These are phyloP conservation scores for Carallia brachiata DNA, from an alignment of 345 rosid genomes.

Conservation along the genomic window DNA sequence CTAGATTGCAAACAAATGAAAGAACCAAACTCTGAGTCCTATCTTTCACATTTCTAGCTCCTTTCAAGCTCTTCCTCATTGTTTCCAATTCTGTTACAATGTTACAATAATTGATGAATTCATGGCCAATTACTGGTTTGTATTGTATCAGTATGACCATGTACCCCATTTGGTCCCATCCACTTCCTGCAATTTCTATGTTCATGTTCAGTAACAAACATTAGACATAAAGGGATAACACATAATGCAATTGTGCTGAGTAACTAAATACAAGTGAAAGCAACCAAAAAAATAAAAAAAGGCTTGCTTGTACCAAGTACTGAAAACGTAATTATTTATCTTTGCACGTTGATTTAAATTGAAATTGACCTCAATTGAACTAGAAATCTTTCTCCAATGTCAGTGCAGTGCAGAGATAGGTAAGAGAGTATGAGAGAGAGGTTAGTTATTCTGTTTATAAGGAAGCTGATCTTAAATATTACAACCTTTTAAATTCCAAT, in stretches of 20 bases:
- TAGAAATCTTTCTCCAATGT: neutral
- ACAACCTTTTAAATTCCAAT: conserved; percentile 18
- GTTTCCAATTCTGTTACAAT: conserved; percentile 1
- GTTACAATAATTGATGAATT: conserved; percentile 16
- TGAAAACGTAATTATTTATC: neutral
- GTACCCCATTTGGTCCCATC: neutral
- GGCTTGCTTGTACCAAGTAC: no score
- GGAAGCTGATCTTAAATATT: conserved; percentile 9
- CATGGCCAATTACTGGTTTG: neutral
- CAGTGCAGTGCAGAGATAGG: neutral
- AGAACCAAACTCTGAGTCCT: conserved; percentile 6
- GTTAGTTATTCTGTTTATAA: neutral
- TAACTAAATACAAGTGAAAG: no score
- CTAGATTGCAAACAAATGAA: neutral
- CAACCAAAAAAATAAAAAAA: no score
- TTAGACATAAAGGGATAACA: no score
- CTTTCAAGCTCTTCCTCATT: neutral
- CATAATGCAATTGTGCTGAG: no score
- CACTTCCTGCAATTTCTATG: neutral
- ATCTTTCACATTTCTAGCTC: conserved; percentile 14
- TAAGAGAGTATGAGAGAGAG: no score
- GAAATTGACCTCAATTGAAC: neutral
- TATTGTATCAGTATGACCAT: neutral
- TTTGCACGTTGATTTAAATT: no score
- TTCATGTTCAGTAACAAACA: neutral